Evolutionary conservation across 306 rosid genomes (phyloP), one percentile per base, ranked within the genome.

Genomic region (Inga leiocalycina): DNA sequence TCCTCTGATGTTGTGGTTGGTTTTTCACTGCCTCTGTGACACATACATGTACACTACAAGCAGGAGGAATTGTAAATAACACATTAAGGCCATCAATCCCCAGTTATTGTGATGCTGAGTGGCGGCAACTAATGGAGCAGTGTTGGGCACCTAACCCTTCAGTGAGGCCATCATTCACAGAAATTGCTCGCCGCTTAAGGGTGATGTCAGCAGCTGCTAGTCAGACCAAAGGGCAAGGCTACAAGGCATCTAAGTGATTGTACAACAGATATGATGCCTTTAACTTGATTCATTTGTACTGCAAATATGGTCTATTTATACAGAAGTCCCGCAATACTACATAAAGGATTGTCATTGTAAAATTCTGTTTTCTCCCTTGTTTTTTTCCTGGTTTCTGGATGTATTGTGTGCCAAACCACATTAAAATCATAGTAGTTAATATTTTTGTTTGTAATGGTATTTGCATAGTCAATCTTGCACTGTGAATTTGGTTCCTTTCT

Each of bases 71-170:
- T 79, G 99, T 95, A 86, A 95, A 90, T 76, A 95, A 93, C 89
- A 91, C 96, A 49, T 78, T 95, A 87, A 93, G 99, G 87, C 99
- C 99, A 57, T 85, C 91, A 20, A 91, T 95, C 68, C 99, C 99
- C 5, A 87, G 92, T 79, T 84, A 82, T 57, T 95, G 99, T 43
- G 99, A 95, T 89, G 24, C 82, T 3, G 98, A 95, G 57, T 95
- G 99, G 99, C 87, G 89, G 81, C 84, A 79, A 62, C 88, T 95
- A 78, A 93, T 95, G 99, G 99, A 95, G 87, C 93, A 92, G 89
- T 95, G 99, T 84, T 95, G 99, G 99, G 98, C 97, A 11, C 99
- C 99, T 59, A 93, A 92, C 86, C 99, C 99, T 17, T 75, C 89
- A 7, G 90, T 46, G n/a, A 87, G 99, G 87, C 99, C 99, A 70